phyloP scores from a whole-genome alignment of 495 filamentous ascomycete genomes.

The Hamigera avellanea region DNA sequence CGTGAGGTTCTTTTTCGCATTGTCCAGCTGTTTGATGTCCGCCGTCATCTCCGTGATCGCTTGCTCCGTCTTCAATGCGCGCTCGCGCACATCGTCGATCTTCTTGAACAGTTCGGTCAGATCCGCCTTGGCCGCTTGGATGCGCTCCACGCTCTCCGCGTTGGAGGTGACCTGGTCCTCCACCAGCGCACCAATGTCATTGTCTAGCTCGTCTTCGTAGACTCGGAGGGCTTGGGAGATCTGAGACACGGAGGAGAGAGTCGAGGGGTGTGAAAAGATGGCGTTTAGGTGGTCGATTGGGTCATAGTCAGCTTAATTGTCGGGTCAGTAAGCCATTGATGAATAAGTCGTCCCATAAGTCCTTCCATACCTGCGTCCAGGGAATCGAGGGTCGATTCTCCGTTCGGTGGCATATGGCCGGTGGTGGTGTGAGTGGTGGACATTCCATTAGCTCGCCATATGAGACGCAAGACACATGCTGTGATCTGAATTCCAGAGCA shows the following conservation, averaged over 20 bases:
- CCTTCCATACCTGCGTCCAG: conserved; percentile 31
- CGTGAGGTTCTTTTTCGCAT: conserved; percentile 92
- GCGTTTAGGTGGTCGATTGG: conserved; percentile 87
- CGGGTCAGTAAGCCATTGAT: conserved; percentile 8
- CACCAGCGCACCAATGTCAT: conserved; percentile 67
- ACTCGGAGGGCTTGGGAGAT: conserved; percentile 59
- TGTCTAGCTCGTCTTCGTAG: conserved; percentile 77
- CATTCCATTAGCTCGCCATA: conserved; percentile 28
- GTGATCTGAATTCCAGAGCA: conserved; percentile 7
- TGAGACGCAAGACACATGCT: conserved; percentile 19
- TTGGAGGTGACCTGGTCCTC: conserved; percentile 75
- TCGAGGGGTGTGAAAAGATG: conserved; percentile 85
- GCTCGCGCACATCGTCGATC: conserved; percentile 85
- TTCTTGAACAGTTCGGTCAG: conserved; percentile 84
- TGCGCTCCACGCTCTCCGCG: conserved; percentile 76
- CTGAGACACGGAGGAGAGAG: conserved; percentile 63
- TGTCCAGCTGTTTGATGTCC: conserved; percentile 95
- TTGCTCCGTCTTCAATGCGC: conserved; percentile 85
- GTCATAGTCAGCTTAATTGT: conserved; percentile 73
- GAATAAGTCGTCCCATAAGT: not conserved
- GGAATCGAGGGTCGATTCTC: conserved; percentile 22
- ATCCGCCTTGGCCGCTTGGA: conserved; percentile 81
- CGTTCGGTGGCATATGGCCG: conserved; percentile 30
- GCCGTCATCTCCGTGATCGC: conserved; percentile 98
- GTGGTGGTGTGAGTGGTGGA: conserved; percentile 20